Evolutionary conservation across 73 alveolate species (phyloP).

Genomic region (Paramecium octaurelia): DNA sequence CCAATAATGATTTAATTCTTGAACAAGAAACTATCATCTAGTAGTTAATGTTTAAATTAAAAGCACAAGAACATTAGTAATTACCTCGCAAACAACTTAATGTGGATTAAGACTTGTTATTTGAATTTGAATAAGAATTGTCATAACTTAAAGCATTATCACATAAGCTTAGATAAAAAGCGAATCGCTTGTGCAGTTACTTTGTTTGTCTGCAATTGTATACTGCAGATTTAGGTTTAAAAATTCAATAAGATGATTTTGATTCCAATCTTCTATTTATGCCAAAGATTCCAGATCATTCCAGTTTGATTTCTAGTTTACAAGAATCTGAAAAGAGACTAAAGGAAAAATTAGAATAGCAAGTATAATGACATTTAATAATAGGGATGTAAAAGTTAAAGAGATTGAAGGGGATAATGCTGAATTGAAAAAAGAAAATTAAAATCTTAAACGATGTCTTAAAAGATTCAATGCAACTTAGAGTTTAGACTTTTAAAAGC

Average conservation of each 20-base stretch:
- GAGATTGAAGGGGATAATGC: neutral
- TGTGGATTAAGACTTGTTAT: neutral
- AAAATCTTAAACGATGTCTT: neutral
- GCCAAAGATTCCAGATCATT: conserved; percentile 25
- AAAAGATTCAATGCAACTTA: neutral
- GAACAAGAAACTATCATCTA: neutral
- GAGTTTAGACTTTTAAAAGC: neutral
- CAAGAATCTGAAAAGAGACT: neutral
- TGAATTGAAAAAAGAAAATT: neutral
- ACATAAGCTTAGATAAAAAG: neutral
- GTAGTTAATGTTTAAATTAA: neutral
- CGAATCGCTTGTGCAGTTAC: neutral
- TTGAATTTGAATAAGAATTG: neutral
- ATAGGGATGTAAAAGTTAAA: neutral
- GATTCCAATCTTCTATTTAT: neutral
- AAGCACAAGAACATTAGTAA: neutral
- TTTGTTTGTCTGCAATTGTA: neutral
- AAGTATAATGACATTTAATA: neutral
- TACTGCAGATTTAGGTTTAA: conserved; percentile 12
- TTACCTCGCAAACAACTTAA: neutral
- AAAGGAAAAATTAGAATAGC: neutral
- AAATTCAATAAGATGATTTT: conserved; percentile 19
- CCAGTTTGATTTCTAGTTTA: neutral
- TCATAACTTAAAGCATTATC: neutral
- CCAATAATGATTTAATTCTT: neutral